Conservation (phyloP, 1,139 yeast genomes). For the Debaryomyces subglobosus region DNA sequence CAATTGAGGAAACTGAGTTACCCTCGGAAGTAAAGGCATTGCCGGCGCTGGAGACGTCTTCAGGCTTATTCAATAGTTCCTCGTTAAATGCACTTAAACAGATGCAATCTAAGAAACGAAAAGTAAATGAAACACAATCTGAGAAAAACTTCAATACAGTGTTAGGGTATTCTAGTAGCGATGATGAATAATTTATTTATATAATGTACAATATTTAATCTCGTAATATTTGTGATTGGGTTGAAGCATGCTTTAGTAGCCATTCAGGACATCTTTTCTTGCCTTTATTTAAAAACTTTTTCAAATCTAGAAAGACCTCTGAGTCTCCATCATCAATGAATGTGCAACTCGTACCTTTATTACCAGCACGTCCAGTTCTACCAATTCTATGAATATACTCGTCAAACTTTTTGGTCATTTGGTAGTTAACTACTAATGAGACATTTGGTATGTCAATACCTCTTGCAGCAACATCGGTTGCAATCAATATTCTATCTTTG, state of each 20-base stretch:
- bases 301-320: slow-evolving; percentile 54
- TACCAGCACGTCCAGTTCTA: slow-evolving; percentile 95
- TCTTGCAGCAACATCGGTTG: slow-evolving; percentile 96
- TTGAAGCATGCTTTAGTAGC: slow-evolving; percentile 38
- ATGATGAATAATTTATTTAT: slow-evolving; percentile 23
- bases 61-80: slow-evolving; percentile 8
- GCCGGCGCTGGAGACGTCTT: neutral
- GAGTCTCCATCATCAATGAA: slow-evolving; percentile 64
- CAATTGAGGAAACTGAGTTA: slow-evolving; percentile 14
- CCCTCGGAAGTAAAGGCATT: slow-evolving; percentile 7
- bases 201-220: slow-evolving; percentile 14
- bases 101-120: slow-evolving; percentile 4
- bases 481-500: slow-evolving; percentile 67
- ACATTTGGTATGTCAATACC: slow-evolving; percentile 92
- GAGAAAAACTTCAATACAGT: slow-evolving; percentile 12
- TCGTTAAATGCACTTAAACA: slow-evolving; percentile 11
- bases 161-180: slow-evolving; percentile 27
- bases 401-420: slow-evolving; percentile 76
- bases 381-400: slow-evolving; percentile 93
- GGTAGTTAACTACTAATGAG: slow-evolving; percentile 81
- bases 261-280: slow-evolving; percentile 56
- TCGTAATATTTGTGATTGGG: slow-evolving; percentile 17
- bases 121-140: neutral
- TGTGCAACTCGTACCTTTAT: slow-evolving; percentile 72
- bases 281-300: slow-evolving; percentile 52